Evolutionary conservation across 257 asterid genomes (phyloP).

Genomic region (Salvia miltiorrhiza): DNA sequence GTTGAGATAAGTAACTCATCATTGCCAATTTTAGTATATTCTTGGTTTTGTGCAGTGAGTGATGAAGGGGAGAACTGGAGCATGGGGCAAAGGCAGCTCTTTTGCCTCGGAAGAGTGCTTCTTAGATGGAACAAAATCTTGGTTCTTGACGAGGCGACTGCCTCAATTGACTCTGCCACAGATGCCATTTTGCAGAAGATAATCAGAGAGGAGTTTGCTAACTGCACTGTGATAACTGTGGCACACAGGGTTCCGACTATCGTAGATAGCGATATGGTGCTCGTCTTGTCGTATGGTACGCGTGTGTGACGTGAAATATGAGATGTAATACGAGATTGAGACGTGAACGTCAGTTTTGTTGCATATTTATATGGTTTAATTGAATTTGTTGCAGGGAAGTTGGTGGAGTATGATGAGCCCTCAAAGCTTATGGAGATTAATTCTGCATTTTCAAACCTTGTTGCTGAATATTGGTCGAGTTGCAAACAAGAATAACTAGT

Average conservation of each 20-base stretch:
- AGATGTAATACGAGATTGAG: background rate
- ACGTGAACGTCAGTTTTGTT: too few species aligned
- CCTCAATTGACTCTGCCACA: slow-evolving; percentile 79
- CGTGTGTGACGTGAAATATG: background rate
- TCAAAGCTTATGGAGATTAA: slow-evolving; percentile 56
- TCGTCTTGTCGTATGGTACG: slow-evolving; percentile 70
- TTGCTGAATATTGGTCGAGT: slow-evolving; percentile 82
- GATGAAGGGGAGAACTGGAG: slow-evolving; percentile 95
- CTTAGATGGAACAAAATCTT: slow-evolving; percentile 54
- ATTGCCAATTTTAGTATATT: background rate
- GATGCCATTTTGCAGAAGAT: slow-evolving; percentile 69
- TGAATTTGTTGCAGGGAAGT: slow-evolving; percentile 53
- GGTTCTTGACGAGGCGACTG: slow-evolving; percentile 90
- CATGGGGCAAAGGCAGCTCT: slow-evolving; percentile 88
- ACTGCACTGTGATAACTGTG: slow-evolving; percentile 65
- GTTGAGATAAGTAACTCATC: too few species aligned
- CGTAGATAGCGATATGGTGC: slow-evolving; percentile 76
- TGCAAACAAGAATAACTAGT: slow-evolving; percentile 30
- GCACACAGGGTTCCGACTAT: slow-evolving; percentile 93
- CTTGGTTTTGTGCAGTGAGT: slow-evolving; percentile 41
- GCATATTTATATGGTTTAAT: background rate
- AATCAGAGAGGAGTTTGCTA: slow-evolving; percentile 65
- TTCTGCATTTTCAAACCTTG: slow-evolving; percentile 71
- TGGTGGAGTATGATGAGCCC: slow-evolving; percentile 56
- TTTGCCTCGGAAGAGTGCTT: slow-evolving; percentile 78